phyloP scores from a whole-genome alignment of 2,329 filamentous ascomycete genomes.

The Trichoderma lentiforme region DNA sequence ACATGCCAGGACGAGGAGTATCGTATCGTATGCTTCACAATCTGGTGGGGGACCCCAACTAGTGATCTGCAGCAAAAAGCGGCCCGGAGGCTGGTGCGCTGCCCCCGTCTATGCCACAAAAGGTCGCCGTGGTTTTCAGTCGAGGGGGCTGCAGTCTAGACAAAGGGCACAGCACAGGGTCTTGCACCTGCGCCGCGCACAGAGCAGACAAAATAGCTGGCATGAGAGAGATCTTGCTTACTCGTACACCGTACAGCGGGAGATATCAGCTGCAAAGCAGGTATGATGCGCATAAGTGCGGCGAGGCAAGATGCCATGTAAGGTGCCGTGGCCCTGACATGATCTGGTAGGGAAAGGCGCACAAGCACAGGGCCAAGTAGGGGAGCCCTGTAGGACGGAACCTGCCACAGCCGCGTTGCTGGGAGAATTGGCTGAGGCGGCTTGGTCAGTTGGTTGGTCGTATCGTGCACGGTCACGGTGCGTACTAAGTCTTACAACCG shows the following conservation, averaged over 20 bases:
- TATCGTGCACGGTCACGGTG: not conserved
- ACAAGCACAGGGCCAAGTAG: constrained; percentile 1
- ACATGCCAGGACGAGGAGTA: not conserved
- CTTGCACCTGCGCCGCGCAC: not conserved
- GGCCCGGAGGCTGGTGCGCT: constrained; percentile 15
- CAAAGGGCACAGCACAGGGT: not conserved
- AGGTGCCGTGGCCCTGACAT: not conserved
- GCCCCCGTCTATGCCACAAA: constrained; percentile 10
- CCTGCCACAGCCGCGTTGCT: constrained; percentile 10
- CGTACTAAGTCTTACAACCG: not conserved
- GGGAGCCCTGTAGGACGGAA: constrained; percentile 14
- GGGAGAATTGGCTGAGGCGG: not conserved
- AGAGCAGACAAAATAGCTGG: not conserved
- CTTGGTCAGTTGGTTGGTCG: not conserved
- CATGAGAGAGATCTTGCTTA: not conserved
- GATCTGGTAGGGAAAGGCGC: constrained; percentile 1
- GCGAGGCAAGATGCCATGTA: not conserved
- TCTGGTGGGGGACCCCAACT: constrained; percentile 6
- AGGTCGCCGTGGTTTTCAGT: constrained; percentile 16
- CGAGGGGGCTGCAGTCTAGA: not conserved
- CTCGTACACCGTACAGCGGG: not conserved
- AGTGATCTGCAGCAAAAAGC: constrained; percentile 17
- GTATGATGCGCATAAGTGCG: constrained; percentile 38
- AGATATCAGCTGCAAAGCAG: constrained; percentile 24
- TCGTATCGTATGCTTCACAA: not conserved